Conservation (phyloP, 306 rosid species). For the Gastrolobium villosum region DNA sequence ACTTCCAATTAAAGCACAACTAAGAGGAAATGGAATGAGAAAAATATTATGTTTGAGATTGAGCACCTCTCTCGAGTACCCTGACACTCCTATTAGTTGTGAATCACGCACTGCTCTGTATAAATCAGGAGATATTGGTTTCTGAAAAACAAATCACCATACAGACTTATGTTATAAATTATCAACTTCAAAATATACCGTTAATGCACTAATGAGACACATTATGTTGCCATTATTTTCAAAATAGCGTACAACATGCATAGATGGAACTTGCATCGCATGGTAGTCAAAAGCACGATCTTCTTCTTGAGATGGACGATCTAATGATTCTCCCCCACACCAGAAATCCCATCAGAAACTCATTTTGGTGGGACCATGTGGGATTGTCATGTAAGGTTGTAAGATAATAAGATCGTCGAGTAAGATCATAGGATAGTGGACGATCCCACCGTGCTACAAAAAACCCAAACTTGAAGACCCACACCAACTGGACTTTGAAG, state of each 20-base stretch:
- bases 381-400: too few relatives aligned
- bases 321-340: too few relatives aligned
- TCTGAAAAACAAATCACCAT: slow-evolving; percentile 64
- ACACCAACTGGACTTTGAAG: too few relatives aligned
- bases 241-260: background rate
- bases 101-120: slow-evolving; percentile 91
- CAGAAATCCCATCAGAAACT: too few relatives aligned
- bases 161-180: slow-evolving; percentile 19
- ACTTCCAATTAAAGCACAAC: background rate
- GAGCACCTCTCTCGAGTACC: slow-evolving; percentile 92
- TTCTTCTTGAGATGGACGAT: too few relatives aligned
- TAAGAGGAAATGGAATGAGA: slow-evolving; percentile 23
- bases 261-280: background rate
- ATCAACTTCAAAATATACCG: slow-evolving; percentile 2
- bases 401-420: too few relatives aligned
- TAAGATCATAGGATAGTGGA: too few relatives aligned
- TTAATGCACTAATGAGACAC: slow-evolving; percentile 14
- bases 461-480: too few relatives aligned
- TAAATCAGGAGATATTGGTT: slow-evolving; percentile 85
- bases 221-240: background rate
- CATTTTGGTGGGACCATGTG: too few relatives aligned
- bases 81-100: slow-evolving; percentile 90
- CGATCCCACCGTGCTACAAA: too few relatives aligned
- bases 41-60: slow-evolving; percentile 38
- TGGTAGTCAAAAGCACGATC: too few relatives aligned